A percentile compares a stretch with the other conserved stretches of the same genome.
These are phyloP conservation scores for Trichophyton schoenleinii DNA, from an alignment of 2,329 filamentous ascomycete genomes.

Conservation along the genomic window DNA sequence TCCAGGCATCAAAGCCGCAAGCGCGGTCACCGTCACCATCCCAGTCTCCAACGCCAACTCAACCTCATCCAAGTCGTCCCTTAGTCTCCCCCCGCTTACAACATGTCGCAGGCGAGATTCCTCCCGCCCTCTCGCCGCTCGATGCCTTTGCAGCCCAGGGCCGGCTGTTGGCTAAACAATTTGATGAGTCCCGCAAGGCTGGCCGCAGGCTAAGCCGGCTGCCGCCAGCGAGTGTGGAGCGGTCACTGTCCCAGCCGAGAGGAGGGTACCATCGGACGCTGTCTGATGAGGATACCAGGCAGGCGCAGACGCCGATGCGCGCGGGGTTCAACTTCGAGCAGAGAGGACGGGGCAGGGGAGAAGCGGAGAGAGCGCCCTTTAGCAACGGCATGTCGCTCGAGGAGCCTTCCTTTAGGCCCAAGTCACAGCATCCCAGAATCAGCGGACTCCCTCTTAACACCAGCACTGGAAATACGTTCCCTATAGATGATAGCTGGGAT, in stretches of 20 bases:
- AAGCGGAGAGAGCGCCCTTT: constrained; percentile 14
- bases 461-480: constrained; percentile 19
- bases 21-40: not conserved
- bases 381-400: constrained; percentile 24
- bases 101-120: constrained; percentile 61
- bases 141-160: constrained; percentile 93
- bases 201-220: constrained; percentile 74
- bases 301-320: constrained; percentile 24
- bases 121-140: constrained; percentile 81
- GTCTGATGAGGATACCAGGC: constrained; percentile 45
- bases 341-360: constrained; percentile 9
- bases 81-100: constrained; percentile 54
- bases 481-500: constrained; percentile 12
- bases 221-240: constrained; percentile 68
- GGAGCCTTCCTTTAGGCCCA: constrained; percentile 44
- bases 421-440: constrained; percentile 64
- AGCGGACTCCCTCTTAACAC: constrained; percentile 47
- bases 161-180: constrained; percentile 70
- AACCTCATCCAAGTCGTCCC: not conserved
- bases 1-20: not conserved
- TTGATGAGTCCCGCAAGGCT: constrained; percentile 63
- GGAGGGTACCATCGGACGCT: constrained; percentile 71
- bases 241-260: constrained; percentile 64
- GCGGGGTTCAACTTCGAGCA: not conserved
- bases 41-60: not conserved